Base-by-base conservation (phyloP, 495 filamentous ascomycete species). In the Penicillium parvum region DNA sequence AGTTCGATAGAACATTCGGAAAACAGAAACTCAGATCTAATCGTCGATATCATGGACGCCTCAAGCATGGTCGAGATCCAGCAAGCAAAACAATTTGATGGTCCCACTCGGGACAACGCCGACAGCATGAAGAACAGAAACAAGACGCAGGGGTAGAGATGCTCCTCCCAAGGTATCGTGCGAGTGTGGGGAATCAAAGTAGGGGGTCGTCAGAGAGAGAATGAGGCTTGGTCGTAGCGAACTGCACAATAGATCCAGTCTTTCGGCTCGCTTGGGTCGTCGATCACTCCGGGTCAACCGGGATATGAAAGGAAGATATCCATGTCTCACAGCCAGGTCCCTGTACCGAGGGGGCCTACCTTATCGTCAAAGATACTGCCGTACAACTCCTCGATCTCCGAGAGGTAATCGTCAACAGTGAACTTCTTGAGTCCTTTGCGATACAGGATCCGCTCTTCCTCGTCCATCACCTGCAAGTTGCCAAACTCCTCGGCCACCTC, bases 401-500 rank as follows among this genome's bases (percentile, higher is more conserved):
- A 66, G 40, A 90, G 65, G 63, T 98, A 98, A 58, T 96, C 92
- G 14, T 84, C 76, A 9, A 84, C 87, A 9, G 73, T 72, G 60
- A 90, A 90, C 55, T 83, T 86, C 57, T 69, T 72, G 4, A 96
- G 71, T 9, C 88, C 89, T 34, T 75, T 77, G 19, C 72, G 68
- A 30, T 71, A 53, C 50, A 92, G 64, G 23, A 81, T 75, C 44
- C 78, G 64, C 55, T 88, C 85, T 55, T 92, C 88, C 18, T 82
- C 78, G 34, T 86, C 80, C 32, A 85, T 71, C n/a, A 78, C 59
- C 36, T 83, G 78, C 35, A 63, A 60, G 1, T 69, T 74, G 11
- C 86, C 85, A 44, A 86, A 88, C 57, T 96, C 90, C 65, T 96
- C 92, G 0, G 84, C 90, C 8, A 97, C 76, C 65, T 76, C 78